Base-by-base conservation (phyloP, 441 rosid genomes). In the Gossypium davidsonii region DNA sequence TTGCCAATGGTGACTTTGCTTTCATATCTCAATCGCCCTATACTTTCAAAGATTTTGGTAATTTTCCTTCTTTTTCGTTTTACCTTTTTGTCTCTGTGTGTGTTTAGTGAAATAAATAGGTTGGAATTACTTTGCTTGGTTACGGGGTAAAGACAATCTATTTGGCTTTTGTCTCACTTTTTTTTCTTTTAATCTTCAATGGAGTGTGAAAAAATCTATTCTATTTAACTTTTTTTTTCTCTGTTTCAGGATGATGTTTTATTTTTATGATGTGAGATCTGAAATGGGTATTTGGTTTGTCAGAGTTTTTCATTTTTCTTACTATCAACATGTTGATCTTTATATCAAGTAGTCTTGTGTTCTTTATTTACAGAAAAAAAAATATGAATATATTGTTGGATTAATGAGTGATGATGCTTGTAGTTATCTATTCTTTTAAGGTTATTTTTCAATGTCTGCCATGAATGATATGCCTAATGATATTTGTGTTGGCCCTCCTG, bases 11-110 rank as follows among this genome's bases (percentile, higher is more conserved):
- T 10, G 65, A 75, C 57, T 80, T 55, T 76, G 69, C 87, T 64
- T 71, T 80, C 79, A 82, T 68, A 63, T 67, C 88, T 52, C 84
- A 79, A 62, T 74, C 80, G 76, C 85, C 86, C 68, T 66, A 82
- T 28, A 57, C 80, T 66, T 80, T 83, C 67, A 79, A 80, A 48
- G 84, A 82, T 73, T 80, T 69, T 3, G 95, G 98, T 91, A 84
- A 70, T 44, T 15, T 15, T 67, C 44, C 70, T 52, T 59, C 21
- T 42, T 51, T 42, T 49, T 12, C 1, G 17, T 21, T 69, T 14
- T 46, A 46, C 4, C 1, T 72, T 52, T 53, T 58, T 8, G 20
- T 3, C 5, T 51, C 0, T 51, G 8, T 15, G 46, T 15, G 46
- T 52, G 14, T 20, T n/a, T 17, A 7, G 73, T 46, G 53, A 37